Base-by-base conservation (phyloP, 495 filamentous ascomycete species). In the Aspergillus wentii region DNA sequence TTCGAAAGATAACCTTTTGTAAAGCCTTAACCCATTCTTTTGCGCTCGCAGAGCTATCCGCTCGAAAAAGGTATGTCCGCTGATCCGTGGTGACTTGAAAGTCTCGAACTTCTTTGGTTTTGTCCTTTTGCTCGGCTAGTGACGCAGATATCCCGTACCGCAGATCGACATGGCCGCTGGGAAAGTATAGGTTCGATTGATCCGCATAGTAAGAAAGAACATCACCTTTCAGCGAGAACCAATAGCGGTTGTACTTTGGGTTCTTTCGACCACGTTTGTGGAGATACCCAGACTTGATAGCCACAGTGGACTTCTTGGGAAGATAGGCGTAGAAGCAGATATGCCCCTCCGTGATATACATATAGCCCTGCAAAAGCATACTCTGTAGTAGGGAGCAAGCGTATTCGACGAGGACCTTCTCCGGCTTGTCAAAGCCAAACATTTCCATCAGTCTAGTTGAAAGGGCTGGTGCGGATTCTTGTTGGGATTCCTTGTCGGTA, bases 281-380 rank as follows among this genome's bases (percentile, higher is more conserved):
- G 3, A 98, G 74, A 53, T 90, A 85, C 1, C 92, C 94, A 4
- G 92, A 91, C 63, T 94, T 97, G 48, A 80, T 74, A 32, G 84
- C 74, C 33, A 83, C 74, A 53, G 86, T 79, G 28, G 82, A 76
- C 71, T 91, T 95, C 68, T 86, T 91, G 5, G 92, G 90, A 20
- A 97, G 66, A 57, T 97, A 96, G 9, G 94, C 89, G 56, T 96
- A 97, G 59, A 98, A 98, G 51, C 90, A 95, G 35, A 98, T 85
- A 57, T 98, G 92, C 40, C 81, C 80, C 36, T 83, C 74, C 0
- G 94, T 97, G 54, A 98, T 87, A 67, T 97, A 98, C 83, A 98
- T 85, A 57, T 94, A 95, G 2, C 92, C 92, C 52, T 94, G 87
- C 10, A 97, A 74, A 8, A 97, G 71, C 40, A 96, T 88, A 58